Percentiles rank a stretch among this genome's conserved stretches.
These are phyloP conservation scores for Panicum miliaceum DNA, from an alignment of 176 grass and related monocot genomes.

Conservation along the genomic window DNA sequence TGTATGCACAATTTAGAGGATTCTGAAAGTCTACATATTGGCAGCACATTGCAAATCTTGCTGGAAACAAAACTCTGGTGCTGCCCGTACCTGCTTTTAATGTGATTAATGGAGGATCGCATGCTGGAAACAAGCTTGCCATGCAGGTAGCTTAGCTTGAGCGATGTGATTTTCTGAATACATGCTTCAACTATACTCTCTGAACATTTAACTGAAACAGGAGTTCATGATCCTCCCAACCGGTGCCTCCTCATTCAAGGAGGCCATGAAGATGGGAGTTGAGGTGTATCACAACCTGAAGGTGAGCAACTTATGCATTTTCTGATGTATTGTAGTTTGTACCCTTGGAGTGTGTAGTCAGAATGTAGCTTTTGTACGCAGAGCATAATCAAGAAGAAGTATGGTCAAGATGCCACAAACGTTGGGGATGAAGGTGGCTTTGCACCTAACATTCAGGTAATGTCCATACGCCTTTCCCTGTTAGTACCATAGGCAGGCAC, in stretches of 20 bases:
- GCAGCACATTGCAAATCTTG: constrained; percentile 94
- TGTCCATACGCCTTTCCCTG: not conserved
- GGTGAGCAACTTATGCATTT: constrained; percentile 34
- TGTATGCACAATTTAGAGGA: not conserved
- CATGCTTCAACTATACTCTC: not conserved
- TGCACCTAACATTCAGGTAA: constrained; percentile 95
- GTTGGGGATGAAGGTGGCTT: constrained; percentile 99
- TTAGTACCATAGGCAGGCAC: not conserved
- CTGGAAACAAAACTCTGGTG: constrained; percentile 86
- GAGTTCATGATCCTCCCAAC: constrained; percentile 98
- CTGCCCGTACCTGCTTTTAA: constrained; percentile 95
- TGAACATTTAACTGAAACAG: constrained; percentile 36
- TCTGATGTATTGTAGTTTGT: not conserved
- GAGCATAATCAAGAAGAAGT: constrained; percentile 96
- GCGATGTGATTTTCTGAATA: not conserved
- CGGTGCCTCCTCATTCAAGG: constrained; percentile 86
- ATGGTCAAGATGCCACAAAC: constrained; percentile 95
- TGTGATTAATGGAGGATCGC: constrained; percentile 93
- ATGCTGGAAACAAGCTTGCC: constrained; percentile 98
- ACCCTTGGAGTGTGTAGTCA: not conserved
- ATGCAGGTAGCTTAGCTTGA: constrained; percentile 65
- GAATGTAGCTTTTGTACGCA: not conserved
- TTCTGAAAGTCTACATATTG: not conserved
- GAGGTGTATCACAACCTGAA: constrained; percentile 97
- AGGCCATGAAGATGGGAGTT: constrained; percentile 99